These are phyloP conservation scores for Penicillium fimorum DNA, from an alignment of 495 filamentous ascomycete genomes.

Conservation along the genomic window DNA sequence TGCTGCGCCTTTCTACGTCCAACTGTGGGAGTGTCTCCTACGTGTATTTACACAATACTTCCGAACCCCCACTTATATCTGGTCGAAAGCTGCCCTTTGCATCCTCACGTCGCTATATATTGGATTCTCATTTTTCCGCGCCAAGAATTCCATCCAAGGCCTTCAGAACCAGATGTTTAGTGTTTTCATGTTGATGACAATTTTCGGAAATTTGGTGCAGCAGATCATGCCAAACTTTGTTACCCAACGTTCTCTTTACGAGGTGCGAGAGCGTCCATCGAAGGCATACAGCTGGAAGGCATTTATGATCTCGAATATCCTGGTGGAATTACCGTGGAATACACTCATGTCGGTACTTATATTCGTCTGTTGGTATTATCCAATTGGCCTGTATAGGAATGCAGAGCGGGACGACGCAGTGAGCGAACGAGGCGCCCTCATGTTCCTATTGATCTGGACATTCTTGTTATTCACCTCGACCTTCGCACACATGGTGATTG, in stretches of 20 bases:
- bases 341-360: conserved; percentile 60
- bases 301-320: conserved; percentile 66
- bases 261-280: conserved; percentile 67
- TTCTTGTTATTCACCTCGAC: conserved; percentile 61
- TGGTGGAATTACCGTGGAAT: conserved; percentile 74
- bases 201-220: conserved; percentile 77
- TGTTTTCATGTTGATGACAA: conserved; percentile 85
- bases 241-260: conserved; percentile 64
- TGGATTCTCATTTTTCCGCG: conserved; percentile 86
- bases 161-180: conserved; percentile 92
- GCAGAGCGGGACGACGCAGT: conserved; percentile 41
- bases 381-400: conserved; percentile 61
- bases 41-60: conserved; percentile 59
- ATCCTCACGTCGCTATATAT: conserved; percentile 65
- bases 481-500: conserved; percentile 65
- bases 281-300: conserved; percentile 75
- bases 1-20: conserved; percentile 53
- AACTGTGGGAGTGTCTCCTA: conserved; percentile 50
- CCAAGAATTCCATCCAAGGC: conserved; percentile 70
- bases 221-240: conserved; percentile 77
- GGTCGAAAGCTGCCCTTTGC: conserved; percentile 57
- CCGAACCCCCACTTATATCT: conserved; percentile 59
- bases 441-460: conserved; percentile 55
- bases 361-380: conserved; percentile 68
- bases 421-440: conserved; percentile 54